Evolutionary conservation across 768 basidiomycete species (phyloP).

Genomic region (Lentinula lateritia): DNA sequence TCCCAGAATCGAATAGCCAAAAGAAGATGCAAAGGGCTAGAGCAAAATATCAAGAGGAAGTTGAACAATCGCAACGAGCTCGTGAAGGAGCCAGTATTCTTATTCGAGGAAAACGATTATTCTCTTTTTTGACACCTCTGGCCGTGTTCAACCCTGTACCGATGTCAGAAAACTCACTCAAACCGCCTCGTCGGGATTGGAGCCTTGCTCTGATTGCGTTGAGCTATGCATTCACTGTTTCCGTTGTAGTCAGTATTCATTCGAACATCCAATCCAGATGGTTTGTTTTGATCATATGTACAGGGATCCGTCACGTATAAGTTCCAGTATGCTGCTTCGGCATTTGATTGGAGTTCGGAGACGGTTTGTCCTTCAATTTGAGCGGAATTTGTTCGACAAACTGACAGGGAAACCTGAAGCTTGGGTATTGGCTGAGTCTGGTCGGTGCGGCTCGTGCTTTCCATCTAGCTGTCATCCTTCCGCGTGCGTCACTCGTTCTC

Average conservation of each 20-base stretch:
- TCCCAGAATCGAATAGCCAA: constrained; percentile 75
- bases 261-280: not conserved
- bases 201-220: constrained; percentile 52
- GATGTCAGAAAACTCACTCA: constrained; percentile 31
- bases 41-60: constrained; percentile 28
- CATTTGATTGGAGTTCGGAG: constrained; percentile 66
- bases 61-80: constrained; percentile 12
- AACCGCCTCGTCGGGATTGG: constrained; percentile 50
- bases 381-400: not conserved
- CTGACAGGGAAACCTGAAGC: constrained; percentile 47
- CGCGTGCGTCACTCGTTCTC: constrained; percentile 36
- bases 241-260: constrained; percentile 34
- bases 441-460: constrained; percentile 49
- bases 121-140: constrained; percentile 70
- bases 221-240: constrained; percentile 43
- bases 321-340: constrained; percentile 58
- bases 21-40: constrained; percentile 38
- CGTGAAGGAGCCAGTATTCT: constrained; percentile 20
- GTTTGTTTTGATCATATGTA: not conserved
- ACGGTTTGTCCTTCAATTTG: constrained; percentile 31
- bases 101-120: constrained; percentile 37
- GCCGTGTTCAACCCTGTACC: constrained; percentile 50
- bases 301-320: constrained; percentile 56
- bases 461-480: constrained; percentile 52
- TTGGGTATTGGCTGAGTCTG: constrained; percentile 69